Base-by-base conservation (phyloP, 352 stramenopile genomes). In the Globisporangium nagaii region DNA sequence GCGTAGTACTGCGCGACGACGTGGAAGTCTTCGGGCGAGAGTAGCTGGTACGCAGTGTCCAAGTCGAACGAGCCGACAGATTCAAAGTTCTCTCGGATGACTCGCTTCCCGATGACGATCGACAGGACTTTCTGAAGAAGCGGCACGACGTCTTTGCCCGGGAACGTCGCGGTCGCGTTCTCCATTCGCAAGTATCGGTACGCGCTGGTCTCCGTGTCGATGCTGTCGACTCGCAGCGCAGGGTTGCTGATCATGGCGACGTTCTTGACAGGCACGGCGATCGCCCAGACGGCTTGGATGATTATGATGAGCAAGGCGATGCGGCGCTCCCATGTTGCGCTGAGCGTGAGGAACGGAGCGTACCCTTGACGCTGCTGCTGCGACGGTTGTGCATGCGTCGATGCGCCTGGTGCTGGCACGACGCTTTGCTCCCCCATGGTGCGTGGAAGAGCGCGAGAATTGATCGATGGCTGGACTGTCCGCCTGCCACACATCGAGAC, bases 221-320 rank as follows among this genome's bases (percentile, higher is more conserved):
- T 40, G 20, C 35, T 55, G 46, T 76, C 68, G 36, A 47, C 46
- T 11, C 57, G 64, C 31, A 76, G 51, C 28, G 41, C 63, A 10
- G 68, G 68, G 19, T 58, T 58, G 27, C 52, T 56, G 36, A 73
- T 76, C 57, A 76, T 70, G 15, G 66, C 25, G 12, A 73, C 68
- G 42, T 77, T 77, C 40, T 77, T 73, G 56, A 74, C 69, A 3
- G 68, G 62, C n/a, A 71, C 59, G 20, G 54, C 53, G 27, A 77
- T 58, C n/a, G 58, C 63, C 65, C 65, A 77, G 6, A 68, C n/a
- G 15, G 61, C 58, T 50, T 73, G 65, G 13, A 57, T 41, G 1
- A 41, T n/a, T 8, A 73, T 52, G 31, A 71, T 34, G 8, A 56
- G 7, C 3, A 76, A 31, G 4, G 54, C 63, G 9, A 56, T 24